Evolutionary conservation across 306 rosid genomes (phyloP).

Genomic region (Cucurbita argyrosperma): DNA sequence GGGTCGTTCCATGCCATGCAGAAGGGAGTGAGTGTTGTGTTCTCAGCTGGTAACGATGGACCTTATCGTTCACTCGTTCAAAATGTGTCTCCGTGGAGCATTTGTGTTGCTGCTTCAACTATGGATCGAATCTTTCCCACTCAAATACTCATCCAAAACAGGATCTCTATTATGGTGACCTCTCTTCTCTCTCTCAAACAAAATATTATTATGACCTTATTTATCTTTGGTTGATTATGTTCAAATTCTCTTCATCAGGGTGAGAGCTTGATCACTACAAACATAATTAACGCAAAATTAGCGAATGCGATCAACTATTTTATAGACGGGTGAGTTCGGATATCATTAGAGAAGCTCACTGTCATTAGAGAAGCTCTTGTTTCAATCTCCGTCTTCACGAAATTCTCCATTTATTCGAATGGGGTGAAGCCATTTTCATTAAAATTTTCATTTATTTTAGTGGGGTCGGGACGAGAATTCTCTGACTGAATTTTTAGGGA

Average conservation of each 20-base stretch:
- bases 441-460: no score
- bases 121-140: slow-evolving; percentile 33
- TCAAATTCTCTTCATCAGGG: slow-evolving; percentile 14
- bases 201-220: no score
- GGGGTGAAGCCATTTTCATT: no score
- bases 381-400: no score
- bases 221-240: not conserved
- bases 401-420: no score
- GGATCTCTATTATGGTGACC: slow-evolving; percentile 10
- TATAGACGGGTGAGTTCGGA: slow-evolving; percentile 10
- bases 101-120: slow-evolving; percentile 46
- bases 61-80: slow-evolving; percentile 29
- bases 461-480: no score
- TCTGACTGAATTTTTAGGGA: no score
- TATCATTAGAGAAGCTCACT: no score
- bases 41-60: slow-evolving; percentile 38
- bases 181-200: not conserved
- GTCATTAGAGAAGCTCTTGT: no score
- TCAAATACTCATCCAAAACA: slow-evolving; percentile 10
- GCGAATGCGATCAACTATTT: slow-evolving; percentile 23
- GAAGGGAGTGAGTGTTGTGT: slow-evolving; percentile 32
- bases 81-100: slow-evolving; percentile 42
- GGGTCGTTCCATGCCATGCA: slow-evolving; percentile 51
- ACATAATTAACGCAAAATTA: slow-evolving; percentile 19
- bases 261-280: slow-evolving; percentile 27